phyloP scores from a whole-genome alignment of 192 early-diverging fungal genomes.

The Umbelopsis sp. region DNA sequence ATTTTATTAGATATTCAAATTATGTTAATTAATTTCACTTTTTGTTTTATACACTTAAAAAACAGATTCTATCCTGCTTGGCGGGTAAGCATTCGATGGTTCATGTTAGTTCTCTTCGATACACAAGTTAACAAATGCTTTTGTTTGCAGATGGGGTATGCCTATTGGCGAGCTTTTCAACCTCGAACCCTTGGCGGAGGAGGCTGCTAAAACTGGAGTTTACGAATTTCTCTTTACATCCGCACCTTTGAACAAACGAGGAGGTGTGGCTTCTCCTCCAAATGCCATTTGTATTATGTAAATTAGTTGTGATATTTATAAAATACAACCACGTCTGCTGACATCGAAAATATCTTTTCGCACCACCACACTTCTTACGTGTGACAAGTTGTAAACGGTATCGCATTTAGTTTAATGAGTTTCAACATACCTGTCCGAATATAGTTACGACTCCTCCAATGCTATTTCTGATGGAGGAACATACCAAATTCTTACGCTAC shows the following conservation, averaged over 20 bases:
- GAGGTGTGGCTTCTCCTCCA: conserved; percentile 32
- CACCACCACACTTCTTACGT: too few species aligned
- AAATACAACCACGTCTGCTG: neutral
- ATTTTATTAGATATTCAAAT: too few species aligned
- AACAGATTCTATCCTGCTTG: conserved; percentile 28
- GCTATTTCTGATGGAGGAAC: too few species aligned
- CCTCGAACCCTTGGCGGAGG: conserved; percentile 30
- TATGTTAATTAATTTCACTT: neutral
- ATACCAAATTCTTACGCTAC: too few species aligned
- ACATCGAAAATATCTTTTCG: too few species aligned
- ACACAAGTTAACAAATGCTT: neutral
- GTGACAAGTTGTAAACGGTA: too few species aligned
- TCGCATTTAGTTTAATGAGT: too few species aligned
- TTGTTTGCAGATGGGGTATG: conserved; percentile 16
- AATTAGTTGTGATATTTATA: neutral
- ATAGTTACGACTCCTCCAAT: too few species aligned
- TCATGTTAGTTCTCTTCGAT: neutral
- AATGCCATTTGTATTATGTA: conserved; percentile 41
- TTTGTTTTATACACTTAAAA: neutral
- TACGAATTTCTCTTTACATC: conserved; percentile 35
- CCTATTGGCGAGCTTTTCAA: conserved; percentile 37
- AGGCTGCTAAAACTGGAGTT: conserved; percentile 22
- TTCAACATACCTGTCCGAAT: too few species aligned
- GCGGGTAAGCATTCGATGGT: conserved; percentile 17
- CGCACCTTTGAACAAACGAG: conserved; percentile 34